Percentiles rank a stretch among this genome's conserved stretches.
These are phyloP conservation scores for Fusarium sp. DNA, from an alignment of 2,329 filamentous ascomycete species.

Conservation along the genomic window DNA sequence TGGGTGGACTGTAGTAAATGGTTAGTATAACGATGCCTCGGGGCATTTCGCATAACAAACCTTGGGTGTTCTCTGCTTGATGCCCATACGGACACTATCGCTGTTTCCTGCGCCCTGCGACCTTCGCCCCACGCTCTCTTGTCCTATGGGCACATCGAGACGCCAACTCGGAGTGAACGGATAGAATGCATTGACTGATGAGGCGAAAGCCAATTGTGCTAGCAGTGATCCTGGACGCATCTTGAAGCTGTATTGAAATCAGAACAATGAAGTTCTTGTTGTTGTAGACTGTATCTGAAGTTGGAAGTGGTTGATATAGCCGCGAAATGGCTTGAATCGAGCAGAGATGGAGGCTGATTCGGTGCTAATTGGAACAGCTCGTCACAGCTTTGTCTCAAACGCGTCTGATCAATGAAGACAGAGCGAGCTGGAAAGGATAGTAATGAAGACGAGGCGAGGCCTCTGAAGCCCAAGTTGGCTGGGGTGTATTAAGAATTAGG, in stretches of 20 bases:
- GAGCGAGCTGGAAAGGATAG: background rate
- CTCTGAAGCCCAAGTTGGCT: constrained; percentile 30
- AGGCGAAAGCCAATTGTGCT: constrained; percentile 60
- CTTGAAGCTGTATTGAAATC: constrained; percentile 34
- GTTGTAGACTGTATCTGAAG: background rate
- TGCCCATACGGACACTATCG: constrained; percentile 53
- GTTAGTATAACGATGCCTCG: constrained; percentile 16
- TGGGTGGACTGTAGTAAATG: constrained; percentile 47
- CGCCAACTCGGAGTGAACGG: constrained; percentile 57
- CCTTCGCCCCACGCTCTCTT: constrained; percentile 39
- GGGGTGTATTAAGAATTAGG: constrained; percentile 47
- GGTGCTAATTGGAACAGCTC: constrained; percentile 25
- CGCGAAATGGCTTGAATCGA: constrained; percentile 9
- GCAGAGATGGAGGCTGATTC: constrained; percentile 7
- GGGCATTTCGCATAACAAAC: constrained; percentile 44
- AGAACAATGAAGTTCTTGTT: constrained; percentile 13
- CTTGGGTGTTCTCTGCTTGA: constrained; percentile 53
- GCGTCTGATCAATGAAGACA: constrained; percentile 18
- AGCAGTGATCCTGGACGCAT: constrained; percentile 57
- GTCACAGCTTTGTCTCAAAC: constrained; percentile 42
- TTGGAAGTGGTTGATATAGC: constrained; percentile 23
- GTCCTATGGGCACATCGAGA: constrained; percentile 40
- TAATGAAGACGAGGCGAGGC: constrained; percentile 6
- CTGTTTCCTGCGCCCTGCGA: constrained; percentile 34
- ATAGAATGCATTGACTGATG: constrained; percentile 60